Percentiles rank a stretch among this genome's conserved stretches.
Evolutionary conservation across 805 yeast species (phyloP).

Genomic region (Monosporozyma aerobia): DNA sequence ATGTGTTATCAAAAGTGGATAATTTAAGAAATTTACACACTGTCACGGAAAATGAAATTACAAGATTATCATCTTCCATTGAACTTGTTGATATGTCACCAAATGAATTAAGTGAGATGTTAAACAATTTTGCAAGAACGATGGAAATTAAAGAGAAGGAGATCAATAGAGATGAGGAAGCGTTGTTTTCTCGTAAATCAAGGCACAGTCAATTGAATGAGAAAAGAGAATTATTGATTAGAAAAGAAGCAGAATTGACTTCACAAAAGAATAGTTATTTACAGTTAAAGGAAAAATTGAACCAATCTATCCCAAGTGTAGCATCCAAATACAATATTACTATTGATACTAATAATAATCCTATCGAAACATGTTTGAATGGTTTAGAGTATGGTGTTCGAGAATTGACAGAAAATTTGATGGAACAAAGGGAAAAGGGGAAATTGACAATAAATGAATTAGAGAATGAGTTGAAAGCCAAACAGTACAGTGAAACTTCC

Average conservation of each 20-base stretch:
- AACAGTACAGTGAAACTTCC: slow-evolving; percentile 22
- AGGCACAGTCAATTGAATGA: slow-evolving; percentile 25
- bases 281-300: background rate
- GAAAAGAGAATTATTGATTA: slow-evolving; percentile 32
- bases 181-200: slow-evolving; percentile 17
- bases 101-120: slow-evolving; percentile 32
- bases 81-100: slow-evolving; percentile 24
- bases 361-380: background rate
- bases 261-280: slow-evolving; percentile 1
- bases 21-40: slow-evolving; percentile 41
- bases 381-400: background rate
- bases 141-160: slow-evolving; percentile 25
- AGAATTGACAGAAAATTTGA: background rate
- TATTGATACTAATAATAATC: background rate
- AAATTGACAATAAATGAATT: background rate
- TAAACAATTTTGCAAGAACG: slow-evolving; percentile 35
- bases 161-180: slow-evolving; percentile 18
- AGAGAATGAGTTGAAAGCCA: slow-evolving; percentile 10
- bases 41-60: slow-evolving; percentile 42
- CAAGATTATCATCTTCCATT: slow-evolving; percentile 32
- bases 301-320: background rate
- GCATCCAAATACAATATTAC: background rate
- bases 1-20: slow-evolving; percentile 54
- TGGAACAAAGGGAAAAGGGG: slow-evolving; percentile 17
- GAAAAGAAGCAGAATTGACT: slow-evolving; percentile 42